Evolutionary conservation across 2,329 filamentous ascomycete species (phyloP).

Genomic region (Microdochium nivale): DNA sequence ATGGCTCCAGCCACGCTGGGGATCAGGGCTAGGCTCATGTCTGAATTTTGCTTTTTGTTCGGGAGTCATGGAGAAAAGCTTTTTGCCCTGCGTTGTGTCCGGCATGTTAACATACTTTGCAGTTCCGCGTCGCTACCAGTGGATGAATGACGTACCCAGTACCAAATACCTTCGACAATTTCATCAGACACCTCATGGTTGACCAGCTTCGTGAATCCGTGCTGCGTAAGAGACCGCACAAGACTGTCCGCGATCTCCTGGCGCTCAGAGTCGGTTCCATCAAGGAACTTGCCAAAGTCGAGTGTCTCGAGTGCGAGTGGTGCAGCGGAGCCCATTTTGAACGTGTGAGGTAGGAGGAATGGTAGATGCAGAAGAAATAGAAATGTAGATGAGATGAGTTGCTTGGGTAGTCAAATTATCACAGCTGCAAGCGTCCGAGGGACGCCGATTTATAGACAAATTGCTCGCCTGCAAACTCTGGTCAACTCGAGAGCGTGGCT

Average conservation of each 20-base stretch:
- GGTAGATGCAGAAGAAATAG: too few species aligned
- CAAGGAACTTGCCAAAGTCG: not conserved
- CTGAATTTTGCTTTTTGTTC: not conserved
- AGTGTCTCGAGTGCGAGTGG: not conserved
- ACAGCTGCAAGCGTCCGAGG: too few species aligned
- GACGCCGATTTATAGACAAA: too few species aligned
- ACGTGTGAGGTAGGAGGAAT: not conserved
- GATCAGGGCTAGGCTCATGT: not conserved
- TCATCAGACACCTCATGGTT: not conserved
- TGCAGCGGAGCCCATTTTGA: not conserved
- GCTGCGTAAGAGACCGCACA: not conserved
- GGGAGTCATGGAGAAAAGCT: not conserved
- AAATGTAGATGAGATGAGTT: too few species aligned
- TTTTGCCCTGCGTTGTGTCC: not conserved
- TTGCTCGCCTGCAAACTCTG: too few species aligned
- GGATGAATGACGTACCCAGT: not conserved
- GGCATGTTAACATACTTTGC: not conserved
- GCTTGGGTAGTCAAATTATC: too few species aligned
- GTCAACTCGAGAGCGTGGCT: too few species aligned
- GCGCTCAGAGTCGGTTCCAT: not conserved
- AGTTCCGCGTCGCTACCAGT: too few species aligned
- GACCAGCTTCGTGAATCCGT: not conserved
- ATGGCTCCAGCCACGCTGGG: not conserved
- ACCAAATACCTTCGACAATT: not conserved
- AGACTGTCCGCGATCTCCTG: not conserved